Percentiles rank a stretch among this genome's conserved stretches.
These are phyloP conservation scores for Lichtheimia ramosa DNA, from an alignment of 371 early-diverging fungal genomes.

Conservation along the genomic window DNA sequence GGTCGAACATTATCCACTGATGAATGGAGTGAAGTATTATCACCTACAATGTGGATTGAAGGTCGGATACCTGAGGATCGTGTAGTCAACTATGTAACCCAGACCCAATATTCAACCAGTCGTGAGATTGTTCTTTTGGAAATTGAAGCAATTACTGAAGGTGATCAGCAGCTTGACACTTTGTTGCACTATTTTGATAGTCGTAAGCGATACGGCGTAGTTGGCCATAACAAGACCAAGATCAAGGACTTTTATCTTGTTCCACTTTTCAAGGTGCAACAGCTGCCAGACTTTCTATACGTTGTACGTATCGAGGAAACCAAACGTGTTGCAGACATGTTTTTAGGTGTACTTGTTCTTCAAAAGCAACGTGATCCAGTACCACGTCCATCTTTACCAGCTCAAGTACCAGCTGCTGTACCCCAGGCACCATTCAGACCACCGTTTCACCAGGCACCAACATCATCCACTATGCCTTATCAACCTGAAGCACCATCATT, in stretches of 20 bases:
- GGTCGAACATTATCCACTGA: conserved; percentile 44
- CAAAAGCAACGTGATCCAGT: conserved; percentile 27
- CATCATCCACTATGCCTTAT: too few relatives aligned
- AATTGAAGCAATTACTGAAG: conserved; percentile 29
- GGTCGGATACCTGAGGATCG: conserved; percentile 63
- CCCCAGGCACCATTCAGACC: neutral
- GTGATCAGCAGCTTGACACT: conserved; percentile 31
- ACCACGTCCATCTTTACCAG: conserved; percentile 1
- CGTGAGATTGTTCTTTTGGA: conserved; percentile 66
- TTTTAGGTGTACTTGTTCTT: conserved; percentile 57
- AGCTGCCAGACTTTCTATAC: conserved; percentile 57
- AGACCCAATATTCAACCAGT: conserved; percentile 50
- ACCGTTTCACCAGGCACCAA: neutral
- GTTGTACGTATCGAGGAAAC: conserved; percentile 45
- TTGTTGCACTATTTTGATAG: conserved; percentile 63
- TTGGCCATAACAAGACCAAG: conserved; percentile 61
- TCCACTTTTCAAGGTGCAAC: conserved; percentile 51
- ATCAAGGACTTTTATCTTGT: conserved; percentile 79
- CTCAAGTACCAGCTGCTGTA: neutral
- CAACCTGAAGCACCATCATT: too few relatives aligned
- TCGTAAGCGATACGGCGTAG: conserved; percentile 67
- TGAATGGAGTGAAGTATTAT: conserved; percentile 63
- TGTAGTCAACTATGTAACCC: conserved; percentile 58
- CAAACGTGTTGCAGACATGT: conserved; percentile 32
- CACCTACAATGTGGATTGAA: conserved; percentile 63